phyloP scores from a whole-genome alignment of 2,329 filamentous ascomycete genomes.

The Aspergillus tamarii region DNA sequence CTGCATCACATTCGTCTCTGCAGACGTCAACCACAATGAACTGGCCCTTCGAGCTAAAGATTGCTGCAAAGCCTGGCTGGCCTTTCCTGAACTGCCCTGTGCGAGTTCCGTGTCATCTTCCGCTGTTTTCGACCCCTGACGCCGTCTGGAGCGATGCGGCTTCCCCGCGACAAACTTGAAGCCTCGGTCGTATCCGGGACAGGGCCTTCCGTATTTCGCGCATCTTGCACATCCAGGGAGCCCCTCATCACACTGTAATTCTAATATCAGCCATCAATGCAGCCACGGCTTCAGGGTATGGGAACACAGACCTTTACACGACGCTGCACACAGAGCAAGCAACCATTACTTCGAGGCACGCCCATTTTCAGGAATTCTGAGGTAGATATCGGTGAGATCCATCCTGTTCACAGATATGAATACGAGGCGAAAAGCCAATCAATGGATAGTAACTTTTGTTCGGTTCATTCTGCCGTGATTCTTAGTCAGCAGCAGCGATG shows the following conservation, averaged over 20 bases:
- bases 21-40: conserved; percentile 10
- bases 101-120: not conserved
- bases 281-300: not conserved
- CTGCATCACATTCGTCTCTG: conserved; percentile 27
- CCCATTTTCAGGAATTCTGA: conserved; percentile 18
- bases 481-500: not conserved
- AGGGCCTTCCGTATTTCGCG: conserved; percentile 36
- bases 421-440: not conserved
- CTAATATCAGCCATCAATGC: conserved; percentile 4
- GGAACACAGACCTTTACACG: conserved; percentile 29
- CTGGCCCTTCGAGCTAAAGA: conserved; percentile 1
- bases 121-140: conserved; percentile 1
- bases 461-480: not conserved
- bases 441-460: not conserved
- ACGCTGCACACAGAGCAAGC: conserved; percentile 31
- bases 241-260: conserved; percentile 38
- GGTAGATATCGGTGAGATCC: not conserved
- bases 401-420: not conserved
- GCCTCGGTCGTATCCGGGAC: conserved; percentile 37
- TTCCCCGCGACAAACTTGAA: conserved; percentile 41
- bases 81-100: not conserved
- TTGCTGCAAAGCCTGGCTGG: conserved; percentile 5
- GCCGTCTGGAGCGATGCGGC: conserved; percentile 28
- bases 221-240: conserved; percentile 36
- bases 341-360: conserved; percentile 31